These are phyloP conservation scores for Wickerhamomyces sydowiorum DNA, from an alignment of 805 yeast genomes.

Conservation along the genomic window DNA sequence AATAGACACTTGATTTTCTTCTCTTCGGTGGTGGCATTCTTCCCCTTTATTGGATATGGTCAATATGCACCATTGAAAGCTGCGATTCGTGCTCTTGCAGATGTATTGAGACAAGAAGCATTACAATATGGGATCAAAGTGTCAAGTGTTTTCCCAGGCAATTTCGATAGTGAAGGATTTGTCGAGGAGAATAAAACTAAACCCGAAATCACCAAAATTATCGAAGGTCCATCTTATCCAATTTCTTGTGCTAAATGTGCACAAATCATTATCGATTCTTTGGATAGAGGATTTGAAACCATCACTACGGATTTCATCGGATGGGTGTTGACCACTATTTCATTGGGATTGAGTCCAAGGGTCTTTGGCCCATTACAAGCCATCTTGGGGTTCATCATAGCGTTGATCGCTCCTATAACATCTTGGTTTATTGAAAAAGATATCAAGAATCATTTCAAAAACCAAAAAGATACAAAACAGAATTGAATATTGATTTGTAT, in stretches of 20 bases:
- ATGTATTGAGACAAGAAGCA: conserved; percentile 77
- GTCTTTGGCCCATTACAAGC: conserved; percentile 48
- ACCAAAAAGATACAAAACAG: conserved; percentile 14
- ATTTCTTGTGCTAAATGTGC: conserved; percentile 66
- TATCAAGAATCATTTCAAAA: conserved; percentile 42
- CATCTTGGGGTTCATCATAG: conserved; percentile 40
- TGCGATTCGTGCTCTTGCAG: conserved; percentile 71
- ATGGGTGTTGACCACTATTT: conserved; percentile 66
- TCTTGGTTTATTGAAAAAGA: conserved; percentile 45
- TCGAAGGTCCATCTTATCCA: conserved; percentile 82
- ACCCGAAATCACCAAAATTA: conserved; percentile 72
- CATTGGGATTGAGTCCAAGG: conserved; percentile 68
- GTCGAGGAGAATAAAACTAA: conserved; percentile 76
- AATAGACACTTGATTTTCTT: conserved; percentile 52
- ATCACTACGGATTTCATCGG: conserved; percentile 82
- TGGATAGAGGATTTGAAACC: conserved; percentile 63
- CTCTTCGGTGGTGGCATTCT: conserved; percentile 78
- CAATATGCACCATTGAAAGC: conserved; percentile 89
- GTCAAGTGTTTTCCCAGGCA: conserved; percentile 80
- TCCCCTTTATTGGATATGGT: conserved; percentile 85
- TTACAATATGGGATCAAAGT: conserved; percentile 62
- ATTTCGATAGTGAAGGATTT: conserved; percentile 85
- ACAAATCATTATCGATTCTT: conserved; percentile 44
- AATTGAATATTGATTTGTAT: too few species aligned
- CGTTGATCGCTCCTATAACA: conserved; percentile 56